Conservation (phyloP, 805 yeast species). For the Metschnikowia kofuensis region DNA sequence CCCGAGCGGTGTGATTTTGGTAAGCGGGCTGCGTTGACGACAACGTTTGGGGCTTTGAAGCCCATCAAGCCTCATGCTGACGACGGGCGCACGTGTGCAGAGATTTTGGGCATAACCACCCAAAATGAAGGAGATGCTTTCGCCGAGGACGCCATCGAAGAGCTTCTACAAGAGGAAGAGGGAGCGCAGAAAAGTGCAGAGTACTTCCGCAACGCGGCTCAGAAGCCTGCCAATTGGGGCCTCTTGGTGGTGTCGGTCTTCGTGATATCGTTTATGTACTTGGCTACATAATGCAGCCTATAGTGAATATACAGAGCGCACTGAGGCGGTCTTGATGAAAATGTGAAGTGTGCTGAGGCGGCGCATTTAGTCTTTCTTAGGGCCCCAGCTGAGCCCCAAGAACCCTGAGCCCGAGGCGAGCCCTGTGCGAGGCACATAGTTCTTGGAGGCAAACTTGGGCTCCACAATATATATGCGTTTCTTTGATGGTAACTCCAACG, state of each 20-base stretch:
- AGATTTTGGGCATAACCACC: conserved; percentile 1
- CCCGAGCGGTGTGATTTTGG: conserved; percentile 24
- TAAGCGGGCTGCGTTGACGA: conserved; percentile 21
- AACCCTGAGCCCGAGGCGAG: conserved; percentile 50
- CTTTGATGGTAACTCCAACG: conserved; percentile 71
- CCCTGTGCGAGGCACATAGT: conserved; percentile 34
- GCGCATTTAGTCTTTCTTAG: conserved; percentile 46
- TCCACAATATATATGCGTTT: conserved; percentile 66
- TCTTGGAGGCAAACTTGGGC: conserved; percentile 50
- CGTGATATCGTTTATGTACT: conserved; percentile 11
- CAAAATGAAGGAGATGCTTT: neutral
- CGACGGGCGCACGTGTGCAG: conserved; percentile 27
- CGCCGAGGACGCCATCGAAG: neutral
- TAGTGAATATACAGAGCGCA: neutral
- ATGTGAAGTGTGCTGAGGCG: too few relatives aligned
- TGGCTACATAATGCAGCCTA: conserved; percentile 7
- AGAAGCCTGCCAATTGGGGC: conserved; percentile 11
- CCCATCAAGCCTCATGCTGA: conserved; percentile 17
- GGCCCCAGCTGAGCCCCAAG: conserved; percentile 86
- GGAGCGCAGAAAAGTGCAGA: conserved; percentile 1
- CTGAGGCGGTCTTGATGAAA: too few relatives aligned
- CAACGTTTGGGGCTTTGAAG: conserved; percentile 18
- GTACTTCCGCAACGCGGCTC: conserved; percentile 9
- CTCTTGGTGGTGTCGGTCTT: conserved; percentile 6
- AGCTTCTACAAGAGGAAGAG: neutral